Percentiles rank a stretch among this genome's conserved stretches.
Conservation (phyloP, 2,329 filamentous ascomycete genomes). For the Fonsecaea pugnacius region DNA sequence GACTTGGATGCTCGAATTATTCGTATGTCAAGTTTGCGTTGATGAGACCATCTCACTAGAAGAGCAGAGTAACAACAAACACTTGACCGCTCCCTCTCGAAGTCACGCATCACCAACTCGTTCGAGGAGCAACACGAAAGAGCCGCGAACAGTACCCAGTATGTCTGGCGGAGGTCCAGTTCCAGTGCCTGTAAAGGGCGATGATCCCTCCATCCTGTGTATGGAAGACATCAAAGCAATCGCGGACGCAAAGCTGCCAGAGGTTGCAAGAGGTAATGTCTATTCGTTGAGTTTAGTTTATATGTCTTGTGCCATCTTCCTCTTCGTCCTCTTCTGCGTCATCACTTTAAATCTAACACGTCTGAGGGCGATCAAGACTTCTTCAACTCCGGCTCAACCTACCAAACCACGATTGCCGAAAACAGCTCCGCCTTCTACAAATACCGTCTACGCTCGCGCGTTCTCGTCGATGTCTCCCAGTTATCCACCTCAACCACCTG, state of each 20-base stretch:
- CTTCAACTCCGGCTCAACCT: conserved; percentile 31
- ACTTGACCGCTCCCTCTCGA: no score
- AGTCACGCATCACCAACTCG: no score
- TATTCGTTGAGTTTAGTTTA: background rate
- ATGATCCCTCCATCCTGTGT: conserved; percentile 19
- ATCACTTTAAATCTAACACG: no score
- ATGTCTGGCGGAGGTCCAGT: conserved; percentile 21
- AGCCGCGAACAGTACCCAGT: background rate
- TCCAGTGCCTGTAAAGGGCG: conserved; percentile 17
- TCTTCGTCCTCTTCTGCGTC: background rate
- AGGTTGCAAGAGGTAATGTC: conserved; percentile 24
- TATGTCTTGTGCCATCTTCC: background rate
- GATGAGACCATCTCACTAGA: no score
- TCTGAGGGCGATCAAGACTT: conserved; percentile 20
- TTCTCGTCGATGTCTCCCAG: conserved; percentile 46
- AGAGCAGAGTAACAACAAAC: no score
- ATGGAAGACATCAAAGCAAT: conserved; percentile 29
- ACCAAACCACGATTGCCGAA: conserved; percentile 43
- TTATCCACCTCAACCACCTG: conserved; percentile 46
- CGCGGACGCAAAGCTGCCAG: conserved; percentile 23
- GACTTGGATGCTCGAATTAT: no score
- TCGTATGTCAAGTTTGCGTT: no score
- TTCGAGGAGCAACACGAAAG: background rate
- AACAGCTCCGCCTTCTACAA: conserved; percentile 59
- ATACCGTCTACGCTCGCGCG: conserved; percentile 48